These are phyloP conservation scores for Tolypocladium cylindrosporum DNA, from an alignment of 2,329 filamentous ascomycete genomes.

Conservation along the genomic window DNA sequence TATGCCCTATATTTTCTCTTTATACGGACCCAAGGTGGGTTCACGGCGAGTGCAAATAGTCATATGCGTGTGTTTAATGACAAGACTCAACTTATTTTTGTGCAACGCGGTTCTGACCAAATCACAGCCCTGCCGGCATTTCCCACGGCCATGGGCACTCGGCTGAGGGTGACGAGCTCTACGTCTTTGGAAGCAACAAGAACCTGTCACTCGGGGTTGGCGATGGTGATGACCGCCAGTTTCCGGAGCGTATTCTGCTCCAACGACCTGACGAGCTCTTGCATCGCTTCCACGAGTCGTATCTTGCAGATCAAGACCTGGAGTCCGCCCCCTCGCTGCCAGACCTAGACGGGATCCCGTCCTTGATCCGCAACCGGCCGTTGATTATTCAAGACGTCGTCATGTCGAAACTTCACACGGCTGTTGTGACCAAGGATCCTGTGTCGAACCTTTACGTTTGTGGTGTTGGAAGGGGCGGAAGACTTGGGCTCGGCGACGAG, in stretches of 20 bases:
- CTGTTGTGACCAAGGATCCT: conserved; percentile 76
- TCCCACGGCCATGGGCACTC: conserved; percentile 9
- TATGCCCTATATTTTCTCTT: too few relatives aligned
- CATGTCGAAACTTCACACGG: conserved; percentile 87
- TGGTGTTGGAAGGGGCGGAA: conserved; percentile 82
- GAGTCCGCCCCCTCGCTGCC: conserved; percentile 16
- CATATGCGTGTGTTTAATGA: too few relatives aligned
- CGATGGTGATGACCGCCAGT: conserved; percentile 92
- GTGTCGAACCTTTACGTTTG: conserved; percentile 88
- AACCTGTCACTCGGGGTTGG: conserved; percentile 87
- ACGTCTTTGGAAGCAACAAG: conserved; percentile 92
- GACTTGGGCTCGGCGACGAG: conserved; percentile 83
- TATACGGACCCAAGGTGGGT: too few relatives aligned
- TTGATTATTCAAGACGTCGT: conserved; percentile 71
- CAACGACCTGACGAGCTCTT: conserved; percentile 70
- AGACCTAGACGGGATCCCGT: conserved; percentile 51
- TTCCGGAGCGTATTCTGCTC: conserved; percentile 72
- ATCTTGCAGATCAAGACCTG: conserved; percentile 38
- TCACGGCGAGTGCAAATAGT: not conserved
- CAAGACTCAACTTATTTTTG: not conserved
- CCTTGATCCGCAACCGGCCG: conserved; percentile 59
- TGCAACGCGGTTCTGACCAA: conserved; percentile 3
- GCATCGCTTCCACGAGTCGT: conserved; percentile 61
- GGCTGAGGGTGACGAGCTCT: conserved; percentile 67
- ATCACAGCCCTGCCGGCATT: conserved; percentile 9